phyloP scores from a whole-genome alignment of 2,329 filamentous ascomycete genomes.

The Fusarium miscanthi region DNA sequence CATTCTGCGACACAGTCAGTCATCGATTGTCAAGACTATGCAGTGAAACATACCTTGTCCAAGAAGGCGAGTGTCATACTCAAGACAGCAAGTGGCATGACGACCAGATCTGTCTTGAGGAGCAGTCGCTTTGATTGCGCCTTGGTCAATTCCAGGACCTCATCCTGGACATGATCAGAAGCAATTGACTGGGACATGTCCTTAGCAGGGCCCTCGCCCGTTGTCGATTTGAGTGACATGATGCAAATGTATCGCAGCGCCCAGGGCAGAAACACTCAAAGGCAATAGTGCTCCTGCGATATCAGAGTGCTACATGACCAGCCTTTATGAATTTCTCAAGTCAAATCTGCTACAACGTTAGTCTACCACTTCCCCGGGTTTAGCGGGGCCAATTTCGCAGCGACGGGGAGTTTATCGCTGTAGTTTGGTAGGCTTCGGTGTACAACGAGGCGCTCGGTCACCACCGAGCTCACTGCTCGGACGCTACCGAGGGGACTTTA shows the following conservation, averaged over 20 bases:
- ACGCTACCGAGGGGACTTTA: neutral
- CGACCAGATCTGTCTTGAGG: conserved; percentile 16
- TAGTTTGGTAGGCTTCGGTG: neutral
- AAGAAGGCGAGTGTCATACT: conserved; percentile 1
- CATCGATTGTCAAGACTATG: accelerated
- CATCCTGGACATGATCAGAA: neutral
- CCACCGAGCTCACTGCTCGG: neutral
- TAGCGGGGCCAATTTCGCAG: neutral
- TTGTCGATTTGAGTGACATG: neutral
- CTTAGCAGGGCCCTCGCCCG: neutral
- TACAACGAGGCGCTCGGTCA: conserved; percentile 2
- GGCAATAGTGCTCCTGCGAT: too few species aligned
- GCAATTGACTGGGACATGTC: neutral
- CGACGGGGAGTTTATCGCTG: conserved; percentile 15
- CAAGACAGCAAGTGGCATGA: conserved; percentile 15
- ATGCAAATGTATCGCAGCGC: neutral
- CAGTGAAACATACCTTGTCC: neutral
- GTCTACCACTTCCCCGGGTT: conserved; percentile 1
- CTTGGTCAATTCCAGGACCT: neutral
- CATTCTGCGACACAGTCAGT: neutral
- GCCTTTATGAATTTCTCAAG: neutral
- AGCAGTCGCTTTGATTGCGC: neutral
- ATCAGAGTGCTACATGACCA: neutral
- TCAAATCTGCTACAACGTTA: neutral
- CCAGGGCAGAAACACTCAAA: too few species aligned